Evolutionary conservation across 345 rosid genomes (phyloP).

Genomic region (Eutrema heterophyllum): DNA sequence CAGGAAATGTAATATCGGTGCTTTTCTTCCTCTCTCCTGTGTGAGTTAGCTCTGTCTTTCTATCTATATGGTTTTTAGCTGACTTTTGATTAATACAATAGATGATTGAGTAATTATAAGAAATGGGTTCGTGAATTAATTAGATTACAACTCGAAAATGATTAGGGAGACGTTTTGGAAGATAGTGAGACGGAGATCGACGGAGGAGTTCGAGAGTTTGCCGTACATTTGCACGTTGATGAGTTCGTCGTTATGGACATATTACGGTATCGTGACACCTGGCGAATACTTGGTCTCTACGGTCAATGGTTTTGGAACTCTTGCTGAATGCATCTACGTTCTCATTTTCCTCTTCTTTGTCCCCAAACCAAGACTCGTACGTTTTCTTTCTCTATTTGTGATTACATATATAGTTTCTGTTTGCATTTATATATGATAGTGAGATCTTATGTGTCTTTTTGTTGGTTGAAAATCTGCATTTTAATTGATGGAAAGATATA

Average conservation of each 20-base stretch:
- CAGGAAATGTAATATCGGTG: slow-evolving; percentile 73
- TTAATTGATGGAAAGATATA: slow-evolving; percentile 11
- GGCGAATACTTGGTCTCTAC: slow-evolving; percentile 68
- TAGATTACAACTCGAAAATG: neutral
- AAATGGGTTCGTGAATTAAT: neutral
- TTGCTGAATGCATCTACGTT: slow-evolving; percentile 50
- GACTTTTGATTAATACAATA: neutral
- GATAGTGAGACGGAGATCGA: slow-evolving; percentile 45
- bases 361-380: slow-evolving; percentile 36
- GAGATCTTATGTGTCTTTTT: slow-evolving; percentile 4
- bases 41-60: slow-evolving; percentile 34
- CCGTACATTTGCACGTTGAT: slow-evolving; percentile 71
- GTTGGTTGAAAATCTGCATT: neutral
- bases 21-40: slow-evolving; percentile 72
- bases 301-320: slow-evolving; percentile 63
- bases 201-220: slow-evolving; percentile 66
- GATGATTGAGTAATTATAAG: neutral
- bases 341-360: slow-evolving; percentile 47
- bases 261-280: slow-evolving; percentile 65
- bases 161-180: slow-evolving; percentile 52
- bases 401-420: neutral
- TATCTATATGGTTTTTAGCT: neutral
- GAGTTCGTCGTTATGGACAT: slow-evolving; percentile 67
- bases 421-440: neutral
- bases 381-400: slow-evolving; percentile 4